Evolutionary conservation across 2,329 filamentous ascomycete species (phyloP).

Genomic region (Xylariaceae sp.): DNA sequence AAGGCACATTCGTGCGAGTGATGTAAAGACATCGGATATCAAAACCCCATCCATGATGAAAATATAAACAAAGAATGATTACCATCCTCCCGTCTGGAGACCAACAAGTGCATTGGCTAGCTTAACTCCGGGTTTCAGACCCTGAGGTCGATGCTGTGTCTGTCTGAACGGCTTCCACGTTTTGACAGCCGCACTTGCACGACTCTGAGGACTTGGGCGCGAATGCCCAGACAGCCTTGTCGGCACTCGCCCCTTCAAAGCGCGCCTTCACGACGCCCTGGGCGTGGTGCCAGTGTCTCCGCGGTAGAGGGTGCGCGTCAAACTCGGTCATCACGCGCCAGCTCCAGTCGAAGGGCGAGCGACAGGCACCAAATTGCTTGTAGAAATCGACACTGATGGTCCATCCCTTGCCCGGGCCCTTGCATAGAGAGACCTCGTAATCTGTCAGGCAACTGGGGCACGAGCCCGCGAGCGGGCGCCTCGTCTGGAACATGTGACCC

Average conservation of each 20-base stretch:
- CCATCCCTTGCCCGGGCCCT: not conserved
- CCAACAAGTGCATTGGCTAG: not conserved
- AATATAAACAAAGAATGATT: not conserved
- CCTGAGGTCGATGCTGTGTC: too few relatives aligned
- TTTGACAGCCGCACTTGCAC: not conserved
- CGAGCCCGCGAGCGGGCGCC: not conserved
- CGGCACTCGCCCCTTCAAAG: not conserved
- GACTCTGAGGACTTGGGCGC: not conserved
- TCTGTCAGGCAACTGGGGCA: not conserved
- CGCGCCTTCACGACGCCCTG: not conserved
- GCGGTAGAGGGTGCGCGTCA: not conserved
- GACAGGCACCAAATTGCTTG: not conserved
- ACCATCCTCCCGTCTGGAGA: not conserved
- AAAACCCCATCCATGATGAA: too few relatives aligned
- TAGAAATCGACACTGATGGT: not conserved
- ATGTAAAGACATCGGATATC: too few relatives aligned
- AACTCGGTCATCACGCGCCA: conserved; percentile 1
- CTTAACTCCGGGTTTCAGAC: not conserved
- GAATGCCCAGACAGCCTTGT: not conserved
- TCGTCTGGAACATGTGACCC: not conserved
- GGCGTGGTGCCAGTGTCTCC: not conserved
- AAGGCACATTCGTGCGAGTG: too few relatives aligned
- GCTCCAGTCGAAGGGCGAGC: not conserved
- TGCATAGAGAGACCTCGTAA: not conserved
- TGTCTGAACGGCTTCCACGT: too few relatives aligned